A percentile compares a stretch with the other conserved stretches of the same genome.
These are phyloP conservation scores for Aspergillus sergii DNA, from an alignment of 2,329 filamentous ascomycete species.

Conservation along the genomic window DNA sequence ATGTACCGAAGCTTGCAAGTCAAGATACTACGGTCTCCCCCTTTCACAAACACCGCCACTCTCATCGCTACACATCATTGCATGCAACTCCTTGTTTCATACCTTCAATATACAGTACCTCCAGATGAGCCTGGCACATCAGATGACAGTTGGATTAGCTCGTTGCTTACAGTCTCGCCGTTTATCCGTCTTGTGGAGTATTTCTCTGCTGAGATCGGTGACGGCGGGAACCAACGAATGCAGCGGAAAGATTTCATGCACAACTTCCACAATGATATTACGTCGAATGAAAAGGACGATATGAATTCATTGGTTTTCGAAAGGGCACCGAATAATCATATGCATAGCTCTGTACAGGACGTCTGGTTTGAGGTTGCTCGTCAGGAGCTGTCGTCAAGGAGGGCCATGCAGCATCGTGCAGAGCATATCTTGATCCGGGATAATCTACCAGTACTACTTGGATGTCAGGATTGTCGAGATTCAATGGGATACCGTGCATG, in stretches of 20 bases:
- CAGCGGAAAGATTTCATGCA: slow-evolving; percentile 48
- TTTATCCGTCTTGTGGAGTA: slow-evolving; percentile 45
- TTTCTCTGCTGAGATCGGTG: slow-evolving; percentile 48
- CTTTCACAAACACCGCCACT: slow-evolving; percentile 43
- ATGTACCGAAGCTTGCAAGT: slow-evolving; percentile 43
- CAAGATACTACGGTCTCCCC: slow-evolving; percentile 41
- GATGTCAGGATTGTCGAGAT: slow-evolving; percentile 37
- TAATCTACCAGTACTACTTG: slow-evolving; percentile 38
- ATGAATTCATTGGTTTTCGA: slow-evolving; percentile 43
- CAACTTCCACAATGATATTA: slow-evolving; percentile 46
- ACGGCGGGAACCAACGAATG: slow-evolving; percentile 42
- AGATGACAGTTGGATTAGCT: slow-evolving; percentile 45
- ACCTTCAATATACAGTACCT: slow-evolving; percentile 41
- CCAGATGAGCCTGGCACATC: slow-evolving; percentile 33
- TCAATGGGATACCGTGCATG: slow-evolving; percentile 36
- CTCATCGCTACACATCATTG: slow-evolving; percentile 47
- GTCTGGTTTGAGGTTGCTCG: slow-evolving; percentile 44
- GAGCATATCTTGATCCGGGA: slow-evolving; percentile 38
- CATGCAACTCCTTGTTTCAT: slow-evolving; percentile 43
- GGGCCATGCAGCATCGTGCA: slow-evolving; percentile 35
- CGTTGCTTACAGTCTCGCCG: slow-evolving; percentile 42
- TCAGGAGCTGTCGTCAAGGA: slow-evolving; percentile 32
- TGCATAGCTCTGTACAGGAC: slow-evolving; percentile 38
- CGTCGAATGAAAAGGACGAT: slow-evolving; percentile 39
- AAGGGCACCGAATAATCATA: slow-evolving; percentile 28